Evolutionary conservation across 257 asterid species (phyloP).

Genomic region (Ehretia macrophylla): DNA sequence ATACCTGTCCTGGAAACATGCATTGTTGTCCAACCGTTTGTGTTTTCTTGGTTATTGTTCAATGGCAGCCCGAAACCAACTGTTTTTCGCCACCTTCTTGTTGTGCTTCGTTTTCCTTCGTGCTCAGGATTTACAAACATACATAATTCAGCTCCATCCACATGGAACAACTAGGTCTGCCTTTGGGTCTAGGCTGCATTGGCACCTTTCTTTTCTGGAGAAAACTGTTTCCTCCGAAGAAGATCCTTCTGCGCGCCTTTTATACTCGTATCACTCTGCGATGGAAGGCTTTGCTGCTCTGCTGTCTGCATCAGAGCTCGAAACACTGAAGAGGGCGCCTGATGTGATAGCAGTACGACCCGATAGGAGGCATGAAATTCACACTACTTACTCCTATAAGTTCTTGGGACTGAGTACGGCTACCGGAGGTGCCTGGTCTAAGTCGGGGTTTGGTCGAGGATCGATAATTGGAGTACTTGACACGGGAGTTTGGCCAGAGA

Average conservation of each 20-base stretch:
- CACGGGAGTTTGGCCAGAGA: slow-evolving; percentile 90
- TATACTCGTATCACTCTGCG: slow-evolving; percentile 70
- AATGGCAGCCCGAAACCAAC: slow-evolving; percentile 33
- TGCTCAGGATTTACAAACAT: slow-evolving; percentile 55
- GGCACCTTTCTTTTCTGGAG: slow-evolving; percentile 82
- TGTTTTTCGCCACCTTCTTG: slow-evolving; percentile 25
- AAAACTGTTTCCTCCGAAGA: slow-evolving; percentile 32
- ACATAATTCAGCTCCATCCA: slow-evolving; percentile 83
- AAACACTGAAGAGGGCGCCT: slow-evolving; percentile 23
- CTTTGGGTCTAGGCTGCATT: slow-evolving; percentile 50
- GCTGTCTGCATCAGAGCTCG: slow-evolving; percentile 44
- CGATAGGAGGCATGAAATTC: slow-evolving; percentile 53
- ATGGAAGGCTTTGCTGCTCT: slow-evolving; percentile 91
- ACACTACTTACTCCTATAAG: slow-evolving; percentile 77
- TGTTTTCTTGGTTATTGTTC: slow-evolving; percentile 1
- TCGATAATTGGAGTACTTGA: slow-evolving; percentile 77
- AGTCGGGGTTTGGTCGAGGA: slow-evolving; percentile 67
- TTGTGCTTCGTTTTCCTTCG: slow-evolving; percentile 19
- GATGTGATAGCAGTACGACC: slow-evolving; percentile 65
- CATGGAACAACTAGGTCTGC: slow-evolving; percentile 30
- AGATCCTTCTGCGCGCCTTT: slow-evolving; percentile 51
- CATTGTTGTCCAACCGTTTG: slow-evolving; percentile 2
- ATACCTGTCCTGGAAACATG: slow-evolving; percentile 17
- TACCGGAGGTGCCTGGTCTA: slow-evolving; percentile 54
- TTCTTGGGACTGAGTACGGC: slow-evolving; percentile 59